A percentile compares a stretch with the other conserved stretches of the same genome.
Evolutionary conservation across 768 basidiomycete genomes (phyloP).

Genomic region (Ramaria sp.): DNA sequence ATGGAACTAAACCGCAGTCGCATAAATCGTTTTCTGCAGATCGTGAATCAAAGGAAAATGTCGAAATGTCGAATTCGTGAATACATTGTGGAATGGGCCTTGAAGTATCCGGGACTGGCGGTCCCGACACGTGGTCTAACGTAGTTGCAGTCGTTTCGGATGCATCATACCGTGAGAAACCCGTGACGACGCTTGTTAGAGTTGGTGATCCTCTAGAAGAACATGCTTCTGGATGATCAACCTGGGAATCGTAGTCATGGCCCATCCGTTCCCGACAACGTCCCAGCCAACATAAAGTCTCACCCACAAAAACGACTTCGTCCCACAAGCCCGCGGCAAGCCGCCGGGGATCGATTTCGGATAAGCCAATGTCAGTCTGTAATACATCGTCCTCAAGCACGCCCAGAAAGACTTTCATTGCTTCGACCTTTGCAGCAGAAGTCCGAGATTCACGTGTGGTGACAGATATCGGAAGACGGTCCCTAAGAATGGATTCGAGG

Average conservation of each 20-base stretch:
- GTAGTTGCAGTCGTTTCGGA: constrained; percentile 8
- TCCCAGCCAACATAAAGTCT: constrained; percentile 64
- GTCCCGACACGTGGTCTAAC: constrained; percentile 8
- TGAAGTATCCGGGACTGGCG: constrained; percentile 2
- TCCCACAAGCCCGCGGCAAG: constrained; percentile 57
- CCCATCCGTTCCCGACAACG: constrained; percentile 13
- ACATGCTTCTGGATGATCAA: background rate
- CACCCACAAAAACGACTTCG: constrained; percentile 55
- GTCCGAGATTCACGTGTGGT: constrained; percentile 28
- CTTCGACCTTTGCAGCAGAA: constrained; percentile 37
- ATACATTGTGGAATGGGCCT: constrained; percentile 30
- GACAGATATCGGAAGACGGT: constrained; percentile 39
- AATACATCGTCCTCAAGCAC: constrained; percentile 60
- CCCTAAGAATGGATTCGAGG: constrained; percentile 48
- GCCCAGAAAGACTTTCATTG: constrained; percentile 68
- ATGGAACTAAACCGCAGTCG: background rate
- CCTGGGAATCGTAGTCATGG: background rate
- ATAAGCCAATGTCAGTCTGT: constrained; percentile 48
- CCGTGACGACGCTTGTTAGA: background rate
- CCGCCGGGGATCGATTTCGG: constrained; percentile 50
- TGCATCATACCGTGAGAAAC: constrained; percentile 4
- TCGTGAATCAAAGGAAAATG: constrained; percentile 25
- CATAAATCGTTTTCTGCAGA: constrained; percentile 10
- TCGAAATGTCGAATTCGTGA: constrained; percentile 38
- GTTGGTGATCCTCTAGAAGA: background rate